phyloP scores from a whole-genome alignment of 2,329 filamentous ascomycete species.

The Elsinoe fawcettii region DNA sequence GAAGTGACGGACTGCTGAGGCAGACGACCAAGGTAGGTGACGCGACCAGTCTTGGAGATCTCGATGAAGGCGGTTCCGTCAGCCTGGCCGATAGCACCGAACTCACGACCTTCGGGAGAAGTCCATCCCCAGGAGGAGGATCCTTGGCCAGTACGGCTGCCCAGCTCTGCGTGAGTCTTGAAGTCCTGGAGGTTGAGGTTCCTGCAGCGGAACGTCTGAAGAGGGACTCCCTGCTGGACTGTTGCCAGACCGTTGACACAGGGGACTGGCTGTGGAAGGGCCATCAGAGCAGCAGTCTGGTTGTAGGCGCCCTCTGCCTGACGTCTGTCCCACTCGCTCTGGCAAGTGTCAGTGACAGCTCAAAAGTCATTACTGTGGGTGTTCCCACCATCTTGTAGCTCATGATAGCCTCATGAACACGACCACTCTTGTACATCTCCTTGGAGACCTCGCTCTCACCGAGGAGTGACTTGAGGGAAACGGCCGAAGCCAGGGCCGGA shows the following conservation, averaged over 20 bases:
- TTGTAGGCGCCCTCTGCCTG: conserved; percentile 22
- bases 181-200: conserved; percentile 51
- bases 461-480: conserved; percentile 11
- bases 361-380: background rate
- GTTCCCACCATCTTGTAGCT: conserved; percentile 13
- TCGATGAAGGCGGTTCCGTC: conserved; percentile 50
- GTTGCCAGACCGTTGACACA: conserved; percentile 40
- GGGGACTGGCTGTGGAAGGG: conserved; percentile 19
- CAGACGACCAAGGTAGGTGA: conserved; percentile 48
- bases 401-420: conserved; percentile 17
- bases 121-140: conserved; percentile 50
- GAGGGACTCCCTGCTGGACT: conserved; percentile 39
- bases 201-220: conserved; percentile 43
- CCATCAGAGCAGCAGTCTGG: conserved; percentile 18
- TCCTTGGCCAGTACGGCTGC: conserved; percentile 38
- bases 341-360: background rate
- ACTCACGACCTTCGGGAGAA: conserved; percentile 45
- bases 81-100: conserved; percentile 47
- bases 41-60: conserved; percentile 43
- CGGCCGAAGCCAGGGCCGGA: conserved; percentile 13
- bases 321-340: conserved; percentile 21
- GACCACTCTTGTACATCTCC: conserved; percentile 15
- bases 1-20: conserved; percentile 42
- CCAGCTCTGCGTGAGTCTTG: conserved; percentile 46
- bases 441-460: conserved; percentile 14